Evolutionary conservation across 140 eudicot genomes (phyloP), one percentile per base, ranked within the genome.

Genomic region (Flaveria floridana): DNA sequence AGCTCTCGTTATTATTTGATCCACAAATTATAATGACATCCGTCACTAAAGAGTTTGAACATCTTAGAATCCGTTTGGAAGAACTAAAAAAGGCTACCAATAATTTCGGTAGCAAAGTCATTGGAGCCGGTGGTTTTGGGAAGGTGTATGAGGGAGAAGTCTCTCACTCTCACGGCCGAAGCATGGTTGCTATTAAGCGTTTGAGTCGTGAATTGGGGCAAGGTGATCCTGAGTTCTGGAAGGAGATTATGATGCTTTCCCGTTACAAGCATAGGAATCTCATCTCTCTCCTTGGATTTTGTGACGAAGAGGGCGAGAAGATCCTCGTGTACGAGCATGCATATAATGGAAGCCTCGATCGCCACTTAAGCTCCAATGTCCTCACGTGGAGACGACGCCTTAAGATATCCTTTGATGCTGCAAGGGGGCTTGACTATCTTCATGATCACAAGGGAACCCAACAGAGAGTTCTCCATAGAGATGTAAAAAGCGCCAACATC

Each of bases 231-330:
- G 69, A 63, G 69, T 63, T 63, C 6, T 7, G 18, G 69, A 28
- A 63, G 46, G 69, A 63, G 47, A 15, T 63, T 7, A 30, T 63
- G 69, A 63, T 63, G 69, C 69, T 63, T 30, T 14, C 69, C 18
- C 48, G 47, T 12, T 28, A 30, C 47, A 12, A 20, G 7, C 69
- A 63, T 63, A 14, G 7, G 12, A 63, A 63, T 63, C 69, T 63
- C 47, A 63, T 28, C 5, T 14, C 69, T 6, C 47, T 63, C 69
- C 23, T 14, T 2, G 69, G 48, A 30, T 63, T 3, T 15, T 63
- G 69, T 30, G 69, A 63, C 2, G 25, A 63, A 39, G 69, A 63
- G 30, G 69, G 69, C 10, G 66, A 59, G 39, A 59, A 59, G 66
- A 59, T 59, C 7, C 16, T 59, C 5, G 66, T 59, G 39, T 63